These are phyloP conservation scores for Chrysoporthe deuterocubensis DNA, from an alignment of 2,329 filamentous ascomycete genomes.

Conservation along the genomic window DNA sequence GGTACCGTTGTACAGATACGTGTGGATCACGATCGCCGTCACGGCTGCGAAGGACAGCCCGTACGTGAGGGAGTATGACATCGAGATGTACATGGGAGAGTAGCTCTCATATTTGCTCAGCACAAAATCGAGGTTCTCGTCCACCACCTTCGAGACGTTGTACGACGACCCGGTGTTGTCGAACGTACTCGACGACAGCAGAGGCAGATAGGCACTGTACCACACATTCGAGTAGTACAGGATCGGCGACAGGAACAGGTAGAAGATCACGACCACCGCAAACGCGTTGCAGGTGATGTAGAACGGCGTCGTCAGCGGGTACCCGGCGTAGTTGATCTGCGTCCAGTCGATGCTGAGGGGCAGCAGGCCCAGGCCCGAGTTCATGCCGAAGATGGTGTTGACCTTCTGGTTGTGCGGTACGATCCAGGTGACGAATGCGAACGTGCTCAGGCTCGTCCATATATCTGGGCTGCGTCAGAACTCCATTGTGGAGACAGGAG, in stretches of 20 bases:
- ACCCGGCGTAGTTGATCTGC: slow-evolving; percentile 38
- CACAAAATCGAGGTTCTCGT: slow-evolving; percentile 36
- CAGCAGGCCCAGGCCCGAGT: slow-evolving; percentile 33
- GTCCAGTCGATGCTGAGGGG: slow-evolving; percentile 41
- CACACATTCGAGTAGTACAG: slow-evolving; percentile 40
- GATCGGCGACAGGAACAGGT: slow-evolving; percentile 38
- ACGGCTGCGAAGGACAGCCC: slow-evolving; percentile 42
- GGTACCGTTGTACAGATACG: slow-evolving; percentile 39
- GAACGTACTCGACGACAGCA: slow-evolving; percentile 37
- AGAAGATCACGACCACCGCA: slow-evolving; percentile 37
- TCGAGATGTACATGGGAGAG: slow-evolving; percentile 43
- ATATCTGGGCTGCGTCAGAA: slow-evolving; percentile 15
- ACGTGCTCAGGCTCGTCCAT: slow-evolving; percentile 33
- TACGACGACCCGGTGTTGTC: slow-evolving; percentile 39
- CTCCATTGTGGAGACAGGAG: background rate
- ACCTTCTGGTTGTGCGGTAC: slow-evolving; percentile 30
- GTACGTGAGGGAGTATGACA: slow-evolving; percentile 42
- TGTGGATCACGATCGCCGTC: slow-evolving; percentile 40
- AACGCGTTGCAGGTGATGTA: slow-evolving; percentile 39
- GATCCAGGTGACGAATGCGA: slow-evolving; percentile 34
- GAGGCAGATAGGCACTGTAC: slow-evolving; percentile 39
- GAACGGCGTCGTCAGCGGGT: slow-evolving; percentile 38
- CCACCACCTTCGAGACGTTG: slow-evolving; percentile 38
- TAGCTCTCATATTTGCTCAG: slow-evolving; percentile 38
- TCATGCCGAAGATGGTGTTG: slow-evolving; percentile 32